A percentile compares a stretch with the other conserved stretches of the same genome.
Conservation (phyloP, 2,329 filamentous ascomycete species). For the Aspergillus felis region DNA sequence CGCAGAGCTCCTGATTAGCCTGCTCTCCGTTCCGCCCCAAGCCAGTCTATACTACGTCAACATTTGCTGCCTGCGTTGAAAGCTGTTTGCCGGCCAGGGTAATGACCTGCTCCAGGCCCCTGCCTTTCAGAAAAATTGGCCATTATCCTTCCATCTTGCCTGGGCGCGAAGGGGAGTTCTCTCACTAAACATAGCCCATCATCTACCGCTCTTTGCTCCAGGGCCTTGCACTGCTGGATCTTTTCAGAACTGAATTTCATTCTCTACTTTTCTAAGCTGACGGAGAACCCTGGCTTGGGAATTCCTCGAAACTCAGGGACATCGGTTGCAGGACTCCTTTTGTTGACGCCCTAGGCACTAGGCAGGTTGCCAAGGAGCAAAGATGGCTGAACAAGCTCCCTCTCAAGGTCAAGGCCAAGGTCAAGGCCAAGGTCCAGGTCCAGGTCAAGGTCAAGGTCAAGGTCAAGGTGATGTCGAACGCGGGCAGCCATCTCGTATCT, state of each 20-base stretch:
- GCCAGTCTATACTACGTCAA: conserved; percentile 29
- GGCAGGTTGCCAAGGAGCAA: conserved; percentile 5
- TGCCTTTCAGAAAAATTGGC: background rate
- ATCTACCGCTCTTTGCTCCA: background rate
- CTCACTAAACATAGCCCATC: background rate
- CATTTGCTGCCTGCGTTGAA: conserved; percentile 22
- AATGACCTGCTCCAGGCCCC: background rate
- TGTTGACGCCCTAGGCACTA: background rate
- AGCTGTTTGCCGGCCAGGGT: background rate
- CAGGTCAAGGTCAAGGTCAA: conserved; percentile 14
- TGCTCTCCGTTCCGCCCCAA: conserved; percentile 6
- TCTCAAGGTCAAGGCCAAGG: conserved; percentile 6
- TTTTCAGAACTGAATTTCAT: conserved; percentile 1
- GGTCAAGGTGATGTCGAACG: conserved; percentile 14
- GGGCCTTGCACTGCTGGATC: background rate
- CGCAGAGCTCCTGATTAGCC: background rate
- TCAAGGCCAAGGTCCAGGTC: conserved; percentile 5
- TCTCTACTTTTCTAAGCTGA: background rate
- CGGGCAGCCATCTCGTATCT: conserved; percentile 21
- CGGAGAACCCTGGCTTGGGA: background rate
- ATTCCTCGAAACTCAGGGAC: conserved; percentile 3
- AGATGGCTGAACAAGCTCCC: conserved; percentile 21
- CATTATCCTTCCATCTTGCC: background rate
- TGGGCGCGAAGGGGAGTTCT: background rate
- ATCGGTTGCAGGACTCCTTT: conserved; percentile 1